These are phyloP conservation scores for Yamadazyma scolyti DNA, from an alignment of 805 yeast genomes.

Conservation along the genomic window DNA sequence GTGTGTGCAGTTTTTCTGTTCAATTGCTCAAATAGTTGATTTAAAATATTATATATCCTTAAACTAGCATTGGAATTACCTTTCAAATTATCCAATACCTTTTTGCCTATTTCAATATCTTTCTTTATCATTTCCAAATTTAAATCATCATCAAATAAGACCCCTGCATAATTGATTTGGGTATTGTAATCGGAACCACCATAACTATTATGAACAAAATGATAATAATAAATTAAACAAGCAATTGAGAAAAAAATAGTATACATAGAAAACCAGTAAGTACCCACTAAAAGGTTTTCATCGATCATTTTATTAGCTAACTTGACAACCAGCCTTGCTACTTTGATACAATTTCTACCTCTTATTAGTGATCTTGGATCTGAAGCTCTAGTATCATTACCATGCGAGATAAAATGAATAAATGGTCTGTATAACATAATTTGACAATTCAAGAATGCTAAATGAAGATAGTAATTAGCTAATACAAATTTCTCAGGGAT, in stretches of 20 bases:
- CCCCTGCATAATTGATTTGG: slow-evolving; percentile 42
- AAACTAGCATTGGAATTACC: slow-evolving; percentile 74
- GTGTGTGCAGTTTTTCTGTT: slow-evolving; percentile 64
- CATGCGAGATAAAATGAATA: slow-evolving; percentile 74
- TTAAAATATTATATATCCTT: slow-evolving; percentile 74
- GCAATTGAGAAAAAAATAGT: slow-evolving; percentile 88
- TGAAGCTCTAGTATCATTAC: slow-evolving; percentile 25
- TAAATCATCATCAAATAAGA: slow-evolving; percentile 42
- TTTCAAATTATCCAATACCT: slow-evolving; percentile 65
- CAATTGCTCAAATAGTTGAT: slow-evolving; percentile 74
- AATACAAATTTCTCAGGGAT: slow-evolving; percentile 56
- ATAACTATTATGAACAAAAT: slow-evolving; percentile 38
- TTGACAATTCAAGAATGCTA: slow-evolving; percentile 72
- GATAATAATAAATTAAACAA: slow-evolving; percentile 76
- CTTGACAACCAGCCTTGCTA: slow-evolving; percentile 77
- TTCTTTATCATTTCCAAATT: slow-evolving; percentile 57
- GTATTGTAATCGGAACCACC: slow-evolving; percentile 9
- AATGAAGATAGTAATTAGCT: slow-evolving; percentile 71
- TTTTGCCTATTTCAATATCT: slow-evolving; percentile 81
- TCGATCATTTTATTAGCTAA: slow-evolving; percentile 77
- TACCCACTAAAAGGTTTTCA: slow-evolving; percentile 68
- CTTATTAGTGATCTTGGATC: slow-evolving; percentile 65
- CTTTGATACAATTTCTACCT: slow-evolving; percentile 80
- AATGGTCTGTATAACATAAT: slow-evolving; percentile 84
- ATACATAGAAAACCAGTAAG: slow-evolving; percentile 89